These are phyloP conservation scores for Xylaria sp. DNA, from an alignment of 2,329 filamentous ascomycete species.

Conservation along the genomic window DNA sequence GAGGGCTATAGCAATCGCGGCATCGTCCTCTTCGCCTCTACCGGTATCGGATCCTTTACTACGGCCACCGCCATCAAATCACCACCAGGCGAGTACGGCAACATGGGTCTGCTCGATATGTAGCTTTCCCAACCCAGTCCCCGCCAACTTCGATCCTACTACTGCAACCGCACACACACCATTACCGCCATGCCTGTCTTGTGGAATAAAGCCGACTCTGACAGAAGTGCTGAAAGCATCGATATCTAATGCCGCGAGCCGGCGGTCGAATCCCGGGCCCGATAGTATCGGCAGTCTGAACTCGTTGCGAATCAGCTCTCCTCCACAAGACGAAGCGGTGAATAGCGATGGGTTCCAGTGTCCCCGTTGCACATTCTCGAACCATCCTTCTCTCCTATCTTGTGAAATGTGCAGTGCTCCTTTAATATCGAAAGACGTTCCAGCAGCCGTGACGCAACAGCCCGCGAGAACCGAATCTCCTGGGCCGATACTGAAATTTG, in stretches of 20 bases:
- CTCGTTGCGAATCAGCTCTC: constrained; percentile 25
- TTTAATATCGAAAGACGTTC: constrained; percentile 66
- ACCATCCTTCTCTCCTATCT: constrained; percentile 84
- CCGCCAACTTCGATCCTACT: constrained; percentile 90
- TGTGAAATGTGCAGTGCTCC: constrained; percentile 94
- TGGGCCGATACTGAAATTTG: constrained; percentile 69
- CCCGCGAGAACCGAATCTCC: constrained; percentile 76
- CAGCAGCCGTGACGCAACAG: constrained; percentile 54
- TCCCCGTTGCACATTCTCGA: constrained; percentile 91
- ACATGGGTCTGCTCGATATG: constrained; percentile 98
- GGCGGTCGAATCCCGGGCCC: constrained; percentile 38
- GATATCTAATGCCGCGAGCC: constrained; percentile 76
- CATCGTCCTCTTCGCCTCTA: constrained; percentile 54
- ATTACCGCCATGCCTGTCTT: constrained; percentile 87
- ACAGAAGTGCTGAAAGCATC: constrained; percentile 86
- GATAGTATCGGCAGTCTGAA: constrained; percentile 28
- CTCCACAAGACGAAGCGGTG: constrained; percentile 20
- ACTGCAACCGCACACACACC: constrained; percentile 82
- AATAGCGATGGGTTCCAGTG: constrained; percentile 65
- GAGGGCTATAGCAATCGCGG: constrained; percentile 60
- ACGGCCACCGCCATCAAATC: constrained; percentile 56
- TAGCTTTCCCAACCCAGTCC: constrained; percentile 91
- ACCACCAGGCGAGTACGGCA: constrained; percentile 66
- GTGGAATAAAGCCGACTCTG: constrained; percentile 90
- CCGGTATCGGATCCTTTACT: constrained; percentile 49